Evolutionary conservation across 345 rosid genomes (phyloP), one percentile per base, ranked within the genome.

Genomic region (Moricandia arvensis): DNA sequence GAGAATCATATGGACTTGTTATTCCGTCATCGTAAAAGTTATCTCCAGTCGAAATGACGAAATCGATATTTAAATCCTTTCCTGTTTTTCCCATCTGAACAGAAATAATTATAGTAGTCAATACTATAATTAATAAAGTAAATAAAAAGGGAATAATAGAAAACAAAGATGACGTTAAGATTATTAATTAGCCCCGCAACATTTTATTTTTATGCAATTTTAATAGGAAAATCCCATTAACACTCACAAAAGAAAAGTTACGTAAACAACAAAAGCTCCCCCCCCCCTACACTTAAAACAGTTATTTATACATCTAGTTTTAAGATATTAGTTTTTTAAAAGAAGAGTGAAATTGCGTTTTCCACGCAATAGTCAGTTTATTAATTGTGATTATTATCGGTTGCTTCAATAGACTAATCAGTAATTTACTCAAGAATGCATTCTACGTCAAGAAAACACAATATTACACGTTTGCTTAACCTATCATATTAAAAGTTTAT

Each of bases 11-110:
- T 0, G 76, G 27, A 10, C 85, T 79, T 0, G 51, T 78, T 24
- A 86, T 74, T 54, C 90, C 88, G 12, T 84, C 66, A 0, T 86
- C 84, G 4, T 86, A 83, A 43, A 86, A 86, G 67, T 84, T 84
- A 31, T 86, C 86, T 59, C 90, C 90, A 3, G 90, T 83, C 3
- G 86, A 86, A 41, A 83, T 71, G 17, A 84, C 61, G 24, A 83
- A 83, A 61, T 86, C 87, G 43, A 86, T 69, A 11, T 81, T 66
- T 27, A 84, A 68, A 10, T 68, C 43, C 3, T 80, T 79, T 27
- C 87, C 87, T 0, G 59, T 67, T 16, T 47, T 33, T n/a, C 87
- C 87, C 90, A 86, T 86, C 90, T 84, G 66, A 17, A 54, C 0
- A 12, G 4, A 47, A 65, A 3, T 2, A 7, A 13, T 6, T 69